Evolutionary conservation across 2,329 filamentous ascomycete genomes (phyloP), one percentile per base, ranked within the genome.

Genomic region (Cadophora malorum): DNA sequence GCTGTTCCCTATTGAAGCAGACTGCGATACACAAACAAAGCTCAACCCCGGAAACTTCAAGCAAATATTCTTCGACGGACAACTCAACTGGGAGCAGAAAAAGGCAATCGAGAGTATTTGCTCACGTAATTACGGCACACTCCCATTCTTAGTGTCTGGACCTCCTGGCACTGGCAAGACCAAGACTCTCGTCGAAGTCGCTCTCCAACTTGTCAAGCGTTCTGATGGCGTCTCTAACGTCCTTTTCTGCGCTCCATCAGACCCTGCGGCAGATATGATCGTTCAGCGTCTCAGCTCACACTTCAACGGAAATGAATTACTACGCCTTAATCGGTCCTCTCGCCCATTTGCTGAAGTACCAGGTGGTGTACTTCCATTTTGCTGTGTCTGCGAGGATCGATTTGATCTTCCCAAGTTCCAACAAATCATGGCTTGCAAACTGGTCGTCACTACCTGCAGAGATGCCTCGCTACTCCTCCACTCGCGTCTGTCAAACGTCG

Each of bases 141-240:
- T 72, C n/a, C 70, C 70, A 33, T 72, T 68, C 49, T 50, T 72
- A n/a, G 63, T 72, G 6, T 72, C 69, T 41, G 70, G 70, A 1
- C 70, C 70, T 58, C 70, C 70, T 25, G 70, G 70, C 19, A 72
- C 70, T 23, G 70, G 70, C 14, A 72, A 72, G 38, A 72, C 70
- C 8, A 72, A 72, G 50, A 72, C 69, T 14, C 35, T 72, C 21
- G 65, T 72, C 9, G 70, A 72, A 61, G 47, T 68, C 33, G 70
- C 70, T 16, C 50, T 70, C 1, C 70, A 72, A 53, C 64, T 72
- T 7, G 28, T 72, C 21, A 62, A 68, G 35, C 33, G 41, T 28
- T 63, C 52, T 19, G 45, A 70, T 50, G 41, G 63, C 3, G 55
- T 68, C n/a, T 66, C 63, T 8, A 69, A 72, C 28, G 63, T 72